Evolutionary conservation across 23 red algal genomes (phyloP).

Genomic region (Gracilaria gracilis): DNA sequence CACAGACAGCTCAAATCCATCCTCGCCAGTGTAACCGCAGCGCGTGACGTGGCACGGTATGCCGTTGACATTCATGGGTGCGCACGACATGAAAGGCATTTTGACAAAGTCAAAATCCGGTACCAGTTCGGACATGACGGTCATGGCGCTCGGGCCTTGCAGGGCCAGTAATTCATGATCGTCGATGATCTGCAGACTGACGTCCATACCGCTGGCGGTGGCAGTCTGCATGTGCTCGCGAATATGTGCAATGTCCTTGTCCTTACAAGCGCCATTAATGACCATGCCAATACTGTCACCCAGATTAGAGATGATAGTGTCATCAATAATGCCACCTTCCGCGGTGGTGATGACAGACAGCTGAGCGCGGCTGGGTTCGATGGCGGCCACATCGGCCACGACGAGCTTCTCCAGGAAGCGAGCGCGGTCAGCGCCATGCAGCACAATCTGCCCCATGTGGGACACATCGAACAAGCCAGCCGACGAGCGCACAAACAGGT

Average conservation of each 20-base stretch:
- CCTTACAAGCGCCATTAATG: constrained; percentile 95
- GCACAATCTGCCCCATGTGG: constrained; percentile 96
- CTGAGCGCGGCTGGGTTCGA: constrained; percentile 46
- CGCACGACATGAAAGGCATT: constrained; percentile 91
- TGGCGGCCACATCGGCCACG: constrained; percentile 77
- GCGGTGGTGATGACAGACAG: constrained; percentile 92
- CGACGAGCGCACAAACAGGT: constrained; percentile 90
- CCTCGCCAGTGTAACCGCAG: constrained; percentile 98
- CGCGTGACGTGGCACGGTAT: constrained; percentile 84
- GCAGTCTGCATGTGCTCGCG: constrained; percentile 63
- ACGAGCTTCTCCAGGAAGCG: constrained; percentile 85
- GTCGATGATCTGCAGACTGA: constrained; percentile 81
- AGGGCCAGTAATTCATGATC: constrained; percentile 89
- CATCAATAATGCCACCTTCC: constrained; percentile 93
- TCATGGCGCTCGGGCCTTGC: constrained; percentile 94
- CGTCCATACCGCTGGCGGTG: constrained; percentile 76
- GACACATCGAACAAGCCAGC: constrained; percentile 97
- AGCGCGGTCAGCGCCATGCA: constrained; percentile 86
- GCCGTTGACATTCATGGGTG: constrained; percentile 48
- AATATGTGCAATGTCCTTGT: constrained; percentile 97
- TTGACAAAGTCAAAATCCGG: constrained; percentile 63
- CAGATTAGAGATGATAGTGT: constrained; percentile 96
- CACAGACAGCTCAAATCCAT: constrained; percentile 98
- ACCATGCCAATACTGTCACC: constrained; percentile 85
- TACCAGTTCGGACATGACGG: constrained; percentile 61